Conservation (phyloP, 2,329 filamentous ascomycete species). For the Ceratocystis colombiana region DNA sequence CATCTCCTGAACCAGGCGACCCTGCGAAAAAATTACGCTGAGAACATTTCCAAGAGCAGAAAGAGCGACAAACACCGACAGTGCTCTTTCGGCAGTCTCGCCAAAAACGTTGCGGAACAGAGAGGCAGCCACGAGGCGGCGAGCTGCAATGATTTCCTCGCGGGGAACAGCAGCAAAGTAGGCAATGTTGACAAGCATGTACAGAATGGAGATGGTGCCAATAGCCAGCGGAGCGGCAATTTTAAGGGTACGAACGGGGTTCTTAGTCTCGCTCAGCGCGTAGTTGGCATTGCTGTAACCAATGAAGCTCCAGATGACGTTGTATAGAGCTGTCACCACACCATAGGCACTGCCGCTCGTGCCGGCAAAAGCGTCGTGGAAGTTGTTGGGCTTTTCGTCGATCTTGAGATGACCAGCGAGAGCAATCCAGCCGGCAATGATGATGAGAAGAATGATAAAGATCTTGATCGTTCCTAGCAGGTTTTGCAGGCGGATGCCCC, state of each 20-base stretch:
- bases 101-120: constrained; percentile 50
- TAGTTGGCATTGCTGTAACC: constrained; percentile 62
- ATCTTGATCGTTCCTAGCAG: constrained; percentile 56
- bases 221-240: constrained; percentile 55
- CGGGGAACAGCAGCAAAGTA: constrained; percentile 53
- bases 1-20: constrained; percentile 55
- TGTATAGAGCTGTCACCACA: constrained; percentile 60
- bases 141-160: constrained; percentile 42
- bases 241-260: constrained; percentile 55
- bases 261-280: constrained; percentile 53
- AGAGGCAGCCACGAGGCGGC: constrained; percentile 44
- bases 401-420: constrained; percentile 52
- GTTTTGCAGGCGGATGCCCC: constrained; percentile 59
- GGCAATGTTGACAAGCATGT: constrained; percentile 57
- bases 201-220: constrained; percentile 47
- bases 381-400: constrained; percentile 50
- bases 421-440: constrained; percentile 51
- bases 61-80: constrained; percentile 56
- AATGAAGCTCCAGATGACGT: constrained; percentile 61
- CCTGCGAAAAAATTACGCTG: constrained; percentile 58
- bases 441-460: constrained; percentile 54
- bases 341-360: constrained; percentile 57
- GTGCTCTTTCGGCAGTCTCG: constrained; percentile 44
- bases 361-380: constrained; percentile 53
- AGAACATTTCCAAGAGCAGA: constrained; percentile 60